Evolutionary conservation across 306 rosid species (phyloP).

Genomic region (Vigna unguiculata): DNA sequence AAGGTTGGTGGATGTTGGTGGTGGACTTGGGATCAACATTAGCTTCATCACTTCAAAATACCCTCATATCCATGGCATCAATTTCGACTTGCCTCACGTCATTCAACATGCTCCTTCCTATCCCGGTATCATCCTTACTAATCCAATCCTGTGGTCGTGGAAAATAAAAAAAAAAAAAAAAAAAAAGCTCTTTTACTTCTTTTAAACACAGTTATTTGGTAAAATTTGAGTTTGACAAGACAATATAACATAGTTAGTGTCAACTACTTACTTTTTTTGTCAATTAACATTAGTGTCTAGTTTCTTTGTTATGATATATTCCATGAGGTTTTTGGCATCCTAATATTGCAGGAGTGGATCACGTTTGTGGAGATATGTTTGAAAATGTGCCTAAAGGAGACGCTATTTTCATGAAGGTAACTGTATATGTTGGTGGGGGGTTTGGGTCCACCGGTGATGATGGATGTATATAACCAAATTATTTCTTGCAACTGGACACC

Average conservation of each 20-base stretch:
- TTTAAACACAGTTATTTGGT: neutral
- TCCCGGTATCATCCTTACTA: constrained; percentile 49
- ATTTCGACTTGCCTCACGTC: constrained; percentile 62
- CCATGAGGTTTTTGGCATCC: no score
- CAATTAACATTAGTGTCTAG: no score
- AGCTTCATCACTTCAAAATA: constrained; percentile 59
- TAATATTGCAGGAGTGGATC: constrained; percentile 60
- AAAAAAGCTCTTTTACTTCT: neutral
- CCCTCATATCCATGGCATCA: constrained; percentile 53
- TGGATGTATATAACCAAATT: neutral
- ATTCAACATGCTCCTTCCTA: constrained; percentile 52
- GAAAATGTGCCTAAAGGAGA: constrained; percentile 63
- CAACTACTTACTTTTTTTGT: neutral
- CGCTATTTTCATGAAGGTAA: constrained; percentile 70
- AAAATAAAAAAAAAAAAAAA: neutral
- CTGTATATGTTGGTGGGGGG: neutral
- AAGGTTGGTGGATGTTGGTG: constrained; percentile 69
- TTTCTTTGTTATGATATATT: no score
- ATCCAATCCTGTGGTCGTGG: neutral
- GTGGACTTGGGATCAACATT: constrained; percentile 59
- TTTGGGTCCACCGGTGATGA: no score
- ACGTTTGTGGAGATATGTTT: constrained; percentile 69
- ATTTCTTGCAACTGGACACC: neutral
- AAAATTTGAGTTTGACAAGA: neutral
- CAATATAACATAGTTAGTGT: neutral